Evolutionary conservation across 2,329 filamentous ascomycete genomes (phyloP), one percentile per base, ranked within the genome.

Genomic region (Calonectria pseudoturangicola): DNA sequence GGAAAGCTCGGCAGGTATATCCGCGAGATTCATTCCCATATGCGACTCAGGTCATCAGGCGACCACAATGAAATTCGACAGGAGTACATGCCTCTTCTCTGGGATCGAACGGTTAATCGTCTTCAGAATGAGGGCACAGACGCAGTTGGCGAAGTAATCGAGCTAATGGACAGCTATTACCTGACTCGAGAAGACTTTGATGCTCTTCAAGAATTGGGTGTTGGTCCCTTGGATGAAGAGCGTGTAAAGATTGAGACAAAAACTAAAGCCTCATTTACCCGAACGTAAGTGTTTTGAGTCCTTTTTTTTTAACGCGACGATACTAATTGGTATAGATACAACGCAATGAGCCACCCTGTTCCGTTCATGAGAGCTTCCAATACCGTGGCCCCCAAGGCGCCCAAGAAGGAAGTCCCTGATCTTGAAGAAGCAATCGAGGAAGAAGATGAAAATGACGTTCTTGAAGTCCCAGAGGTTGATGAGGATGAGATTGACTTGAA

Each of bases 121-220:
- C 87, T 99, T 67, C 90, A 95, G 79, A 83, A 87, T 0, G 93
- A 97, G 70, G 97, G 97, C 78, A 97, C 95, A 80, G 95, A 97
- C 1, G 90, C 90, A 9, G 93, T 98, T 5, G 89, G 91, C 1
- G 93, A 94, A 2, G 93, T 98, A 67, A 99, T 99, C 80, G 92
- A 97, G 67, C 88, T 98, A 67, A 98, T 99, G 97, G 97, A 99
- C 82, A 95, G 93, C 82, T 99, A 99, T 85, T 99, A 93, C 84
- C 88, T 99, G 70, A 98, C 97, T 0, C 93, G 94, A 74, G 97
- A 99, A 28, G 97, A 99, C 82, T 98, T 96, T 83, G 97, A 99
- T 81, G 93, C 93, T 12, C 95, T 99, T 79, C 89, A 95, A 82
- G 97, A 99, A 85, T 90, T 99, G 28, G 96, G 96, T 8, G 91